A percentile compares a stretch with the other conserved stretches of the same genome.
phyloP scores from a whole-genome alignment of 2,329 filamentous ascomycete species.

The Geosmithia putterillii region DNA sequence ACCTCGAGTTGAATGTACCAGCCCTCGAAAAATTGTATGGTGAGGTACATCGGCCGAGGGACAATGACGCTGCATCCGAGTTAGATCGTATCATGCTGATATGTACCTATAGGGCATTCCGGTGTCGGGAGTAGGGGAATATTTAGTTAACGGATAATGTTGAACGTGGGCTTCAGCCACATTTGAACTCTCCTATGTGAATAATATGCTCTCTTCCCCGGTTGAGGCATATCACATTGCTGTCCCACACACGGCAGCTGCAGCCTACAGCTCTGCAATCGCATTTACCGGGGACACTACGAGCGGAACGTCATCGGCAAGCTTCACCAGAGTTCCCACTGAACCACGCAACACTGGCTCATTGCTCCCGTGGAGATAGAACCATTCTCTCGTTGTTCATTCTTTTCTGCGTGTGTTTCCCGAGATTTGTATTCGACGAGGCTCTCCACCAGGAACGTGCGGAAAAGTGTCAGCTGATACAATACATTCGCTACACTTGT shows the following conservation, averaged over 20 bases:
- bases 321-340: neutral
- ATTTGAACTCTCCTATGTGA: too few species aligned
- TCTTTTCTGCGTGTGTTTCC: neutral
- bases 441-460: neutral
- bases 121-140: neutral
- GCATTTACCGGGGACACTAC: too few species aligned
- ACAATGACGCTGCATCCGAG: neutral
- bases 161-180: too few species aligned
- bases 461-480: neutral
- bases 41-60: neutral
- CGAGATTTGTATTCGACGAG: neutral
- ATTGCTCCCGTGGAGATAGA: neutral
- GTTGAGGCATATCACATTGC: too few species aligned
- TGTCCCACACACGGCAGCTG: too few species aligned
- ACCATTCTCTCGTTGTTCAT: neutral
- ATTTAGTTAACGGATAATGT: too few species aligned
- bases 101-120: neutral
- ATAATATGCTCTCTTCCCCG: too few species aligned
- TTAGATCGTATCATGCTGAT: neutral
- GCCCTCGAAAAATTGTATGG: neutral
- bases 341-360: neutral
- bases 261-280: too few species aligned
- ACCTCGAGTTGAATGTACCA: neutral
- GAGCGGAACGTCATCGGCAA: neutral
- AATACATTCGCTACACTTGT: neutral